Percentiles rank a stretch among this genome's conserved stretches.
Conservation (phyloP, 768 basidiomycete species). For the Artomyces pyxidatus region DNA sequence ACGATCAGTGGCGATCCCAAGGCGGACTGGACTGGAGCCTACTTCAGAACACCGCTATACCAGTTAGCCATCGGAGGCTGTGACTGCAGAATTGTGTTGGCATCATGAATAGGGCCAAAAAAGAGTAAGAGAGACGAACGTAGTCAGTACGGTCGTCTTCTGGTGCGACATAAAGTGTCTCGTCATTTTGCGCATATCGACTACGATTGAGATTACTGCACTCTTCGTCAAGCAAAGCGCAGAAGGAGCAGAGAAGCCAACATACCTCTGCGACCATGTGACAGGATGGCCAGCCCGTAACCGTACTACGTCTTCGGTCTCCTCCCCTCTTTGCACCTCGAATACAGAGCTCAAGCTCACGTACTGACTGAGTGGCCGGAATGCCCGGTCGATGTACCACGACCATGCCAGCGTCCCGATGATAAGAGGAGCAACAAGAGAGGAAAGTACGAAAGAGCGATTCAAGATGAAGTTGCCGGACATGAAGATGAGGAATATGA, state of each 20-base stretch:
- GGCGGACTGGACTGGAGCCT: conserved; percentile 14
- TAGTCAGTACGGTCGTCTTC: conserved; percentile 92
- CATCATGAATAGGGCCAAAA: no score
- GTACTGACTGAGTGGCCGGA: conserved; percentile 68
- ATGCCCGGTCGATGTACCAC: conserved; percentile 62
- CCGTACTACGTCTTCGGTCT: conserved; percentile 68
- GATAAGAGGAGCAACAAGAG: conserved; percentile 69
- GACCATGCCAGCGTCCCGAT: conserved; percentile 70
- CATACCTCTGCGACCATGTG: conserved; percentile 80
- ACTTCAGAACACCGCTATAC: conserved; percentile 92
- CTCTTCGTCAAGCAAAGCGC: background rate
- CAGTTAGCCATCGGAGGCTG: conserved; percentile 97
- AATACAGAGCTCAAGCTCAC: conserved; percentile 81
- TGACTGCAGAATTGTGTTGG: conserved; percentile 40
- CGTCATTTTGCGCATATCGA: conserved; percentile 89
- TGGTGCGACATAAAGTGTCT: conserved; percentile 90
- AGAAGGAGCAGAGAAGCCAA: background rate
- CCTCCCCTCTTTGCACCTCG: conserved; percentile 87
- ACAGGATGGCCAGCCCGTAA: conserved; percentile 81
- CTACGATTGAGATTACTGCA: conserved; percentile 73
- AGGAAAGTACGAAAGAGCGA: conserved; percentile 49
- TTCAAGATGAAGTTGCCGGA: conserved; percentile 83
- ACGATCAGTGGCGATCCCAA: background rate
- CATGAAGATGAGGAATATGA: conserved; percentile 96
- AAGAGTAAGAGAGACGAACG: conserved; percentile 31